Evolutionary conservation across 1,284 basidiomycete species (phyloP).

Genomic region (Sporisorium iseilematis-ciliati): DNA sequence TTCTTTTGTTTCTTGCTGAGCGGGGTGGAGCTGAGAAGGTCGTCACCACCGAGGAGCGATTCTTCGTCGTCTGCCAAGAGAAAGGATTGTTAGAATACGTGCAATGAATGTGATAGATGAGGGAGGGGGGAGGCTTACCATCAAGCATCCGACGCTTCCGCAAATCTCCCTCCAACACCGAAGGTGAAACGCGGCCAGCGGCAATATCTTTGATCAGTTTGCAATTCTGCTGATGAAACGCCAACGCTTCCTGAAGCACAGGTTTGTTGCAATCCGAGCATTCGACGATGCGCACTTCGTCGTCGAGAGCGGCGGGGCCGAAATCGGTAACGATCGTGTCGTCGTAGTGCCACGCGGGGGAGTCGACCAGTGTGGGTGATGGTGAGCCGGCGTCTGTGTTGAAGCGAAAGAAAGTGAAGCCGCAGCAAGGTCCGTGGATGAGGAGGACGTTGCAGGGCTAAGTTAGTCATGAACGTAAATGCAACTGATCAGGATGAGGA

Average conservation of each 20-base stretch:
- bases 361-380: slow-evolving; percentile 21
- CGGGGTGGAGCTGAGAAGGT: not conserved
- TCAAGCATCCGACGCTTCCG: slow-evolving; percentile 50
- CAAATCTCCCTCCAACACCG: slow-evolving; percentile 52
- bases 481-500: not conserved
- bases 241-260: slow-evolving; percentile 53
- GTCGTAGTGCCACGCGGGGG: slow-evolving; percentile 60
- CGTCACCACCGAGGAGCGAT: slow-evolving; percentile 33
- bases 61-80: slow-evolving; percentile 41
- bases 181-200: slow-evolving; percentile 55
- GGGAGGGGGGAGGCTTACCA: slow-evolving; percentile 22
- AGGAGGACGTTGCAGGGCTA: not conserved
- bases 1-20: slow-evolving; percentile 48
- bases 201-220: slow-evolving; percentile 55
- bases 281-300: slow-evolving; percentile 60
- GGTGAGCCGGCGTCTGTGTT: slow-evolving; percentile 38
- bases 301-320: slow-evolving; percentile 61
- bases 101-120: not conserved
- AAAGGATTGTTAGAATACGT: not conserved
- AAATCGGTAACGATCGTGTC: slow-evolving; percentile 67
- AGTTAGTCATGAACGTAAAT: slow-evolving; percentile 5
- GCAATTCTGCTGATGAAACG: slow-evolving; percentile 62
- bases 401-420: not conserved
- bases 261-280: slow-evolving; percentile 60
- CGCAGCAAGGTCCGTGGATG: not conserved